These are phyloP conservation scores for Ascoidea tarda DNA, from an alignment of 805 yeast species.

Conservation along the genomic window DNA sequence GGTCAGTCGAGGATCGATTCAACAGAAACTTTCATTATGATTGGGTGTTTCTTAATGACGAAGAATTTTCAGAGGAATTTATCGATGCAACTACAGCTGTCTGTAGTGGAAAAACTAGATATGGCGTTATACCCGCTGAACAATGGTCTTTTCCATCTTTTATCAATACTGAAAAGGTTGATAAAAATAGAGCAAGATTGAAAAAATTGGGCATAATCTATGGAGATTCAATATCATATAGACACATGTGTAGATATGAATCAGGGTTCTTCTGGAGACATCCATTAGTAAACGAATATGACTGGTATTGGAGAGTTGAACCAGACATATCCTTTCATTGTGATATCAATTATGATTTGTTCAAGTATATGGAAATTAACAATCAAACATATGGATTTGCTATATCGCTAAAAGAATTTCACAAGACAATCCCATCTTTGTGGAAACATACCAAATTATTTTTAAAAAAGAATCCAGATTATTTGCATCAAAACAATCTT, in stretches of 20 bases:
- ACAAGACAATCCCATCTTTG: constrained; percentile 70
- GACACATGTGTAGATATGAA: constrained; percentile 93
- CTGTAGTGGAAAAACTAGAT: constrained; percentile 54
- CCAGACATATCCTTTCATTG: constrained; percentile 83
- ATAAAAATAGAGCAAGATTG: constrained; percentile 29
- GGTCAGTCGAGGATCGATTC: constrained; percentile 65
- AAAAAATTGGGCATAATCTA: constrained; percentile 36
- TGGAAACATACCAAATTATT: constrained; percentile 64
- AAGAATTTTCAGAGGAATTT: constrained; percentile 60
- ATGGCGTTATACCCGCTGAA: constrained; percentile 57
- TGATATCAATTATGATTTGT: constrained; percentile 80
- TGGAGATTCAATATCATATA: constrained; percentile 49
- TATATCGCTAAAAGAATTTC: constrained; percentile 67
- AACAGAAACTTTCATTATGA: constrained; percentile 66
- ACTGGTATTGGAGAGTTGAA: constrained; percentile 90
- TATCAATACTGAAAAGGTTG: constrained; percentile 52
- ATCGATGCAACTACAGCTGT: constrained; percentile 33
- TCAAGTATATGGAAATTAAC: constrained; percentile 62
- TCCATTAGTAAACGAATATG: constrained; percentile 53
- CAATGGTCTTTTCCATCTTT: constrained; percentile 81
- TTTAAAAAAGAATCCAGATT: constrained; percentile 39
- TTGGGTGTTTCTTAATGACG: constrained; percentile 87
- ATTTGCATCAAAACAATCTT: constrained; percentile 48
- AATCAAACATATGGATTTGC: constrained; percentile 79
- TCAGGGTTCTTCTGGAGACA: constrained; percentile 83